A percentile compares a stretch with the other conserved stretches of the same genome.
phyloP scores from a whole-genome alignment of 1,284 basidiomycete genomes.

The Inonotus obliquus region DNA sequence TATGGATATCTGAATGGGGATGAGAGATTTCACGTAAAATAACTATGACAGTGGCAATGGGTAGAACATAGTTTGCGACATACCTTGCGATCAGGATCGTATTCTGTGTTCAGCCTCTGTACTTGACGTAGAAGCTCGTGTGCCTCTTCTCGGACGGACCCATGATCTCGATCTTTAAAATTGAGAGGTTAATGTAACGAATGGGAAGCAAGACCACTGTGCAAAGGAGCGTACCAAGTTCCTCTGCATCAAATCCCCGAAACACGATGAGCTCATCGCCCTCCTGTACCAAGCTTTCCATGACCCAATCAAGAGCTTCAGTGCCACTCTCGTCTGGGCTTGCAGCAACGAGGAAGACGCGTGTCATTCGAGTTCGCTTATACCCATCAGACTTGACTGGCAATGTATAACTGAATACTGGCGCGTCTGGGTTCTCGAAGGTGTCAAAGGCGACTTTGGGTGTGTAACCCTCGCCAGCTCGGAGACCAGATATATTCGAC shows the following conservation, averaged over 20 bases:
- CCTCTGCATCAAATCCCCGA: slow-evolving; percentile 84
- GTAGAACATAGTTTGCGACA: slow-evolving; percentile 7
- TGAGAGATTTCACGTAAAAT: not conserved
- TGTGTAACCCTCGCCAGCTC: slow-evolving; percentile 51
- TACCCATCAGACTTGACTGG: slow-evolving; percentile 86
- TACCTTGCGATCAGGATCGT: slow-evolving; percentile 75
- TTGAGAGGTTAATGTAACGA: not conserved
- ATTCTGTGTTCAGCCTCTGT: slow-evolving; percentile 78
- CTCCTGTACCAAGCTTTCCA: slow-evolving; percentile 85
- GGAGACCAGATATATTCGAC: not conserved
- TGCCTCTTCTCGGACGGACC: slow-evolving; percentile 85
- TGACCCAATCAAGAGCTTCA: slow-evolving; percentile 85
- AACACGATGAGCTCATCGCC: slow-evolving; percentile 94
- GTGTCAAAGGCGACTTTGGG: slow-evolving; percentile 87
- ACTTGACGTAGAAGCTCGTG: slow-evolving; percentile 78
- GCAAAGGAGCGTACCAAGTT: slow-evolving; percentile 49
- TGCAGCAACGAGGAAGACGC: slow-evolving; percentile 89
- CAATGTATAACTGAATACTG: slow-evolving; percentile 57
- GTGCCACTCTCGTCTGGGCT: slow-evolving; percentile 85
- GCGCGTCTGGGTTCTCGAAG: slow-evolving; percentile 37
- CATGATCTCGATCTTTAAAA: slow-evolving; percentile 66
- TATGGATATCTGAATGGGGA: slow-evolving; percentile 65
- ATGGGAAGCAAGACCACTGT: not conserved
- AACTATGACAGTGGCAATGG: not conserved
- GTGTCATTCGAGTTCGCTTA: slow-evolving; percentile 70